phyloP scores from a whole-genome alignment of 1,284 basidiomycete genomes.

The Porogramme epimiltina region DNA sequence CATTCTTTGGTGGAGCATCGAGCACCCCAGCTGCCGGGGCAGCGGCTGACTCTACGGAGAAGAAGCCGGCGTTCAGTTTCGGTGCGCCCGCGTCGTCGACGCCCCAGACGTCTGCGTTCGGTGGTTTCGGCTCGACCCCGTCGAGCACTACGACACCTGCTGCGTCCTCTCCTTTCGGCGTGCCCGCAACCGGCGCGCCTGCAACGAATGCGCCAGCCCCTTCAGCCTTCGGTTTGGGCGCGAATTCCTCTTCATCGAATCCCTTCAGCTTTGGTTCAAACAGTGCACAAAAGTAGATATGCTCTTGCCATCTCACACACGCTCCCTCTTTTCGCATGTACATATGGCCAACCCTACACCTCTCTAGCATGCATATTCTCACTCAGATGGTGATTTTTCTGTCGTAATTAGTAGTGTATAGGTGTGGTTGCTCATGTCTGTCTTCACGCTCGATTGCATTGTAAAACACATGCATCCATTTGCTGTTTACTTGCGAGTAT shows the following conservation, averaged over 20 bases:
- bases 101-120: neutral
- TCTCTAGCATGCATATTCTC: too few species aligned
- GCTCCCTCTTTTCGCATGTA: conserved; percentile 6
- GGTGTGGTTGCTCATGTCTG: too few species aligned
- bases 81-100: neutral
- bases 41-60: neutral
- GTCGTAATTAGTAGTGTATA: too few species aligned
- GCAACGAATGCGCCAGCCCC: conserved; percentile 20
- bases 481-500: too few species aligned
- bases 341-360: neutral
- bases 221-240: conserved; percentile 10
- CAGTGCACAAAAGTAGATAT: conserved; percentile 24
- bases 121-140: neutral
- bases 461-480: neutral
- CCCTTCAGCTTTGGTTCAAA: conserved; percentile 37
- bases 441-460: neutral
- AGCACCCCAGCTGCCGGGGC: conserved; percentile 14
- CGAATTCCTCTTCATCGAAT: conserved; percentile 7
- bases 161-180: conserved; percentile 3
- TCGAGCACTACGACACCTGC: neutral
- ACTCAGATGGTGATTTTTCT: too few species aligned
- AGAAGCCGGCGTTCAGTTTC: neutral
- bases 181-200: conserved; percentile 1
- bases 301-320: neutral
- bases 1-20: conserved; percentile 23